Base-by-base conservation (phyloP, 2,329 filamentous ascomycete genomes). In the Cordyceps cateniannulata region DNA sequence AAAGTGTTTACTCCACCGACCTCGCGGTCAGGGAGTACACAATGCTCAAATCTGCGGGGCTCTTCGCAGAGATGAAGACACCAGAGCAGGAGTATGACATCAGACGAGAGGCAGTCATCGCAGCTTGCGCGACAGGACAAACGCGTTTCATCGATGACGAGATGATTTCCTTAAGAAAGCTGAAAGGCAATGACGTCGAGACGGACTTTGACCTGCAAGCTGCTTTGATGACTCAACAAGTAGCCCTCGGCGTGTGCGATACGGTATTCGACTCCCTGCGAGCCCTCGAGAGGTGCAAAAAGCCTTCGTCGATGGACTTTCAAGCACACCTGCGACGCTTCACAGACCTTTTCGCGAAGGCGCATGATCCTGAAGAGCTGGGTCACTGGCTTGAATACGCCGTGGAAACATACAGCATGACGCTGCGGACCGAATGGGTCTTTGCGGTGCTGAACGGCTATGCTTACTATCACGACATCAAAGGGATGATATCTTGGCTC, bases 391-490 rank as follows among this genome's bases (percentile, higher is more conserved):
- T 75, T 1, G 67, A 68, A 47, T 63, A 64, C 44, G 63, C 72
- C 24, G 65, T 68, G 20, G 55, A 63, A n/a, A 62, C 55, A 27
- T 69, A 70, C 44, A 55, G 54, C 6, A 67, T 75, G 64, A 62
- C 57, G 8, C 60, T 72, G 3, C 70, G 69, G 24, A 64, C 66
- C 12, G 62, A 67, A 16, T 69, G 73, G 60, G 67, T 69, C 3
- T 69, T 69, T 58, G 59, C 66, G 9, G 68, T 75, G 4, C 63
- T 74, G 40, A 69, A 74, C 16, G 62, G 61, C 6, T 66, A 74
- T 57, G 70, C 71, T 9, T 63, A 67, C 22, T 66, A 62, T n/a
- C 71, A 68, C 14, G 66, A 73, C 25, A 50, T 68, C 1, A 64
- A 70, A 5, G 61, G 64, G 1, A 66, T 72, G 50, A 63, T 69